These are phyloP conservation scores for Xylaria castorea DNA, from an alignment of 495 filamentous ascomycete species.

Conservation along the genomic window DNA sequence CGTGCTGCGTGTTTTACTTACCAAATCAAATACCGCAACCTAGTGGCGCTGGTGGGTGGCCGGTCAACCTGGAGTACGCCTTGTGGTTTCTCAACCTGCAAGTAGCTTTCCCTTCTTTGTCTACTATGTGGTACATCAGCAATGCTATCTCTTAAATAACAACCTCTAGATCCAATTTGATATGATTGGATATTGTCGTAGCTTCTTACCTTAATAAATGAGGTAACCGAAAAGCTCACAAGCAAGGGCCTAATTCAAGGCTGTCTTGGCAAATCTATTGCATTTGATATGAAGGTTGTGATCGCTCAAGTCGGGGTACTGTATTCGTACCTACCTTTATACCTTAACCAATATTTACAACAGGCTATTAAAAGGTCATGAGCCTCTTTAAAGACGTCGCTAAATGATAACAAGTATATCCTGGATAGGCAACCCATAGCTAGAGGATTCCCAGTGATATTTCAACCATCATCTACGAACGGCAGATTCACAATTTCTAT, in stretches of 20 bases:
- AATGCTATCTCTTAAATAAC: neutral
- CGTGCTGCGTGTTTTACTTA: constrained; percentile 1
- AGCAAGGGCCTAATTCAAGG: neutral
- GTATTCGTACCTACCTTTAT: neutral
- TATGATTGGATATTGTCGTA: neutral
- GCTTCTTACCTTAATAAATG: neutral
- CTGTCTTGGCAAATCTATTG: neutral
- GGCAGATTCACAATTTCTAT: neutral
- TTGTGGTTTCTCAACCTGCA: neutral
- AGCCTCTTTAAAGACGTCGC: neutral
- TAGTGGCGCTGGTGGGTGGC: neutral
- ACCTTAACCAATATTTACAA: neutral
- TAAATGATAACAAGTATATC: neutral
- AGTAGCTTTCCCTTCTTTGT: neutral
- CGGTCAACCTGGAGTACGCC: neutral
- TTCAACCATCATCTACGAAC: neutral
- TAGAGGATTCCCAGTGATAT: neutral
- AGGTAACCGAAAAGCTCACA: neutral
- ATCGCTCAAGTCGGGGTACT: neutral
- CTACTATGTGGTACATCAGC: neutral
- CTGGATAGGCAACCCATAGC: neutral
- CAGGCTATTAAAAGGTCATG: neutral
- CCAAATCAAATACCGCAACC: neutral
- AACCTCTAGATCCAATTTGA: neutral
- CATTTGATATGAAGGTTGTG: neutral